phyloP scores from a whole-genome alignment of 2,329 filamentous ascomycete genomes.

The Neofusicoccum kwambonambiense region DNA sequence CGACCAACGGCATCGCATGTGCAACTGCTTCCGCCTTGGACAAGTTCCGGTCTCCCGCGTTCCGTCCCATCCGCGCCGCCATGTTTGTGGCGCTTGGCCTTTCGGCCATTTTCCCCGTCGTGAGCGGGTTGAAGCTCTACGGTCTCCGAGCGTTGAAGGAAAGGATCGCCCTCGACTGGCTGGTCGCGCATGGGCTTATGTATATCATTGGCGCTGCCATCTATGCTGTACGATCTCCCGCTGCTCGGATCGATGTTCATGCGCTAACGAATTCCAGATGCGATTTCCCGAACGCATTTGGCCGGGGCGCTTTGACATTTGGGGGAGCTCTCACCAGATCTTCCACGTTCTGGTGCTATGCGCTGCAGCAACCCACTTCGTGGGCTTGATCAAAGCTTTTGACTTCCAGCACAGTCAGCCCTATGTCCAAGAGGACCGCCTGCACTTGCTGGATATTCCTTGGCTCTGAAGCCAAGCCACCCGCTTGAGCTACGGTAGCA shows the following conservation, averaged over 20 bases:
- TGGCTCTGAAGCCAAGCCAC: not conserved
- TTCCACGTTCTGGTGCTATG: constrained; percentile 88
- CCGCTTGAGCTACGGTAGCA: not conserved
- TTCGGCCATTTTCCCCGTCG: constrained; percentile 77
- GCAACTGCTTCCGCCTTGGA: constrained; percentile 75
- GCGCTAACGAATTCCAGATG: constrained; percentile 45
- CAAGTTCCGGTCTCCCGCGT: constrained; percentile 77
- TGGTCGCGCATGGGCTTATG: constrained; percentile 74
- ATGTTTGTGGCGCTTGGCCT: constrained; percentile 90
- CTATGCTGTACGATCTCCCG: constrained; percentile 66
- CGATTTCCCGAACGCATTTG: constrained; percentile 79
- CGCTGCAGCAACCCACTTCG: constrained; percentile 78
- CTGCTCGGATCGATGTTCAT: not conserved
- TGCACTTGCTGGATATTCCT: not conserved
- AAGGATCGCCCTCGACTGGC: constrained; percentile 77
- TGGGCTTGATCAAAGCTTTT: constrained; percentile 79
- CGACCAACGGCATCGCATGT: constrained; percentile 72
- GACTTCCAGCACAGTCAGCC: constrained; percentile 69
- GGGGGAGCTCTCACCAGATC: constrained; percentile 92
- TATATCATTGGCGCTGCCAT: constrained; percentile 84
- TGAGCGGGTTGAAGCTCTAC: constrained; percentile 71
- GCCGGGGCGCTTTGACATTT: constrained; percentile 82
- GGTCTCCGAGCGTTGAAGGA: constrained; percentile 65
- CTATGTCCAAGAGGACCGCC: not conserved
- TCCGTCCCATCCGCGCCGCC: constrained; percentile 78